Percentiles rank a stretch among this genome's conserved stretches.
These are phyloP conservation scores for Malbranchea cinnamomea DNA, from an alignment of 2,329 filamentous ascomycete species.

Conservation along the genomic window DNA sequence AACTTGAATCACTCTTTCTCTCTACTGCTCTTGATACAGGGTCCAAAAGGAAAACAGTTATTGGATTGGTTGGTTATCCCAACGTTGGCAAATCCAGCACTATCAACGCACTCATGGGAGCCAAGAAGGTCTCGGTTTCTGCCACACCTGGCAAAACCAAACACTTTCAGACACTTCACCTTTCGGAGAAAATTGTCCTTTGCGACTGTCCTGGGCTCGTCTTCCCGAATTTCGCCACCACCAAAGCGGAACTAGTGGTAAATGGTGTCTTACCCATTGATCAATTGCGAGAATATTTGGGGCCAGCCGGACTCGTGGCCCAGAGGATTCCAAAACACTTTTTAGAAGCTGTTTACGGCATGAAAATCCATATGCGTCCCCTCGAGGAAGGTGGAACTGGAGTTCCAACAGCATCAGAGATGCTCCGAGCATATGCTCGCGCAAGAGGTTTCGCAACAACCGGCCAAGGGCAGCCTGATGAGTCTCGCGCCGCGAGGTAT, in stretches of 20 bases:
- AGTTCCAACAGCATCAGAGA: constrained; percentile 65
- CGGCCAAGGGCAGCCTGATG: constrained; percentile 80
- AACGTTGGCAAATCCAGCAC: constrained; percentile 99
- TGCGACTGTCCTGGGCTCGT: constrained; percentile 98
- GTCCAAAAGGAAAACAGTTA: constrained; percentile 45
- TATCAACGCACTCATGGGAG: constrained; percentile 95
- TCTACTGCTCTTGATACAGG: constrained; percentile 49
- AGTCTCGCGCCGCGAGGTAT: constrained; percentile 76
- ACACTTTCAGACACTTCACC: constrained; percentile 95
- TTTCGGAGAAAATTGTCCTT: constrained; percentile 75
- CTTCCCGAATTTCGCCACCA: constrained; percentile 35
- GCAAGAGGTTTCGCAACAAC: constrained; percentile 84
- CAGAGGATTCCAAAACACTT: constrained; percentile 75
- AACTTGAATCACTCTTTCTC: constrained; percentile 79
- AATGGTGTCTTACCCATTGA: constrained; percentile 93
- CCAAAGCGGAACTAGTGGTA: constrained; percentile 56
- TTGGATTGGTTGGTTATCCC: constrained; percentile 91
- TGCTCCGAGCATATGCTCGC: constrained; percentile 71
- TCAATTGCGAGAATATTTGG: constrained; percentile 83
- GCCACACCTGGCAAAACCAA: constrained; percentile 97
- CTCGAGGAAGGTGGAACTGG: constrained; percentile 89
- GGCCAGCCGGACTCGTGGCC: constrained; percentile 69
- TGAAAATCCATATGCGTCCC: constrained; percentile 67
- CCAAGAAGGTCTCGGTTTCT: constrained; percentile 97
- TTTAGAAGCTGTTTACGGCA: constrained; percentile 85